A percentile compares a stretch with the other conserved stretches of the same genome.
These are phyloP conservation scores for Bathelium albidoporum DNA, from an alignment of 495 filamentous ascomycete genomes.

Conservation along the genomic window DNA sequence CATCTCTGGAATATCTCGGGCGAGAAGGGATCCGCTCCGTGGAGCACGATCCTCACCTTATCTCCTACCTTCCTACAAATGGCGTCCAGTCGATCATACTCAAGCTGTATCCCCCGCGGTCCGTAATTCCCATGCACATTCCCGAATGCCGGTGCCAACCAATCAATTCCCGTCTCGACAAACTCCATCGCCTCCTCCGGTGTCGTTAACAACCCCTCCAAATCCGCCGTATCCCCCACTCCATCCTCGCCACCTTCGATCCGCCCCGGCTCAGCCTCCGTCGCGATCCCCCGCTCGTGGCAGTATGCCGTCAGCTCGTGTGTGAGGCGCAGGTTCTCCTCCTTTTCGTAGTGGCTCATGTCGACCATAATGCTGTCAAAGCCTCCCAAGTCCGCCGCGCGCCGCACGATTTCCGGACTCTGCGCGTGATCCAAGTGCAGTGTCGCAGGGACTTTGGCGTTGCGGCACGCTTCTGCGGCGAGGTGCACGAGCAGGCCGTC, in stretches of 20 bases:
- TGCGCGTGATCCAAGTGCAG: slow-evolving; percentile 30
- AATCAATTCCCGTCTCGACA: slow-evolving; percentile 69
- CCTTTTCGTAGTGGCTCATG: slow-evolving; percentile 60
- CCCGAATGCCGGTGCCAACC: slow-evolving; percentile 74
- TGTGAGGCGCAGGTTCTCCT: slow-evolving; percentile 65
- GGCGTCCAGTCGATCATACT: slow-evolving; percentile 55
- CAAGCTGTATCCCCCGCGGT: slow-evolving; percentile 57
- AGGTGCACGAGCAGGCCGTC: slow-evolving; percentile 52
- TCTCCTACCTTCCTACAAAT: slow-evolving; percentile 55
- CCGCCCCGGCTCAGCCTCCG: slow-evolving; percentile 70
- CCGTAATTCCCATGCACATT: slow-evolving; percentile 83
- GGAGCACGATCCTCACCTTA: slow-evolving; percentile 57
- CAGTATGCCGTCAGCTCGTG: slow-evolving; percentile 61
- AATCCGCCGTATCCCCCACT: slow-evolving; percentile 61
- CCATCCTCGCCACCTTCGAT: slow-evolving; percentile 84
- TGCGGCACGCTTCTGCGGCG: slow-evolving; percentile 51
- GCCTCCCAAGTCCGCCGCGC: slow-evolving; percentile 19
- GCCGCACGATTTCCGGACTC: slow-evolving; percentile 22
- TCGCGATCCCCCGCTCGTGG: slow-evolving; percentile 62
- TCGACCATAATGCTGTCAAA: slow-evolving; percentile 32
- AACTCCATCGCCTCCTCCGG: slow-evolving; percentile 68
- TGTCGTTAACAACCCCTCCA: slow-evolving; percentile 67
- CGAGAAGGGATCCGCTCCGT: slow-evolving; percentile 68
- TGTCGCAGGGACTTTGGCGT: slow-evolving; percentile 37
- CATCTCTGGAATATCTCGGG: slow-evolving; percentile 56